Evolutionary conservation across 108 stramenopile genomes (phyloP), one percentile per base, ranked within the genome.

Genomic region (Cyclotella atomus): DNA sequence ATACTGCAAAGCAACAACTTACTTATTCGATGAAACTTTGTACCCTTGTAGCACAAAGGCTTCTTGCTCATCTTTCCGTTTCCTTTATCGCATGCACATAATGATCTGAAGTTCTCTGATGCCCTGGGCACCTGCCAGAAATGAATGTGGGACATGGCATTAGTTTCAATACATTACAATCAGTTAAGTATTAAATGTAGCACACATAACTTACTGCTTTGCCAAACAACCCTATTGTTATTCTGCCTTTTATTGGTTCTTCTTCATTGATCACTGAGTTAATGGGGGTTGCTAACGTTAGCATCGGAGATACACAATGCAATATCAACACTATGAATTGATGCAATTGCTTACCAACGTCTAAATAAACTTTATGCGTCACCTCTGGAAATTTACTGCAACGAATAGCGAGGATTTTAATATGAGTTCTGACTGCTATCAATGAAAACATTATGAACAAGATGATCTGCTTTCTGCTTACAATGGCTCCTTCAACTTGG

Each of bases 171-270:
- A 17, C 5, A 17, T 5, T 21, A 8, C 21, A 17, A 52, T n/a
- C 50, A 8, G 8, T 52, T 21, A 5, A 5, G 50, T 15, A n/a
- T 21, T 7, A 21, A 6, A 15, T 21, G 21, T 21, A 52, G 50
- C 14, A 52, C 5, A 21, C 5, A 17, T 52, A n/a, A 30, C 64
- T n/a, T 65, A 65, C 97, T 35, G 76, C 76, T 21, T 91, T 82
- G 8, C 98, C 98, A 77, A 94, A 98, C 30, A 98, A 85, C 2
- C 98, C 98, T 16, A 98, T 65, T 14, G 89, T 85, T 27, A 95
- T 89, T 2, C 90, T 68, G 15, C 91, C 89, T 12, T 67, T 55
- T 46, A 34, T 73, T 27, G 68, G 69, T 36, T 63, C 75, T 35
- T 76, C 73, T 47, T 75, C 84, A 0, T 83, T 52, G 55, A 78